Evolutionary conservation across 768 basidiomycete species (phyloP), one percentile per base, ranked within the genome.

Genomic region (Tulasnella sp.): DNA sequence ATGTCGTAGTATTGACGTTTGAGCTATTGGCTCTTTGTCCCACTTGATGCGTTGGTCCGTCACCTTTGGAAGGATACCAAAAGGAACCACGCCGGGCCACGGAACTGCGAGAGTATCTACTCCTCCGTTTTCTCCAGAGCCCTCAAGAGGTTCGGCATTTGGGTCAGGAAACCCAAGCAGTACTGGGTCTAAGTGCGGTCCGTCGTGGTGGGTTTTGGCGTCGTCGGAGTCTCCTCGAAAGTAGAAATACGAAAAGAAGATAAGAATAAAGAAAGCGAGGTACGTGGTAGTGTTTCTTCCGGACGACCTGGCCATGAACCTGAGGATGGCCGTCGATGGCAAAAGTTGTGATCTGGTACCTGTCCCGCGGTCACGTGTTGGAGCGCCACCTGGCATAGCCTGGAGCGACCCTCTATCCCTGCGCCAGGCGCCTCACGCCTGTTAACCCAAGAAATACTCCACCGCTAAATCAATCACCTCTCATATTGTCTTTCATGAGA

Each of bases 31-130:
- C 5, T 16, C 39, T 72, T 72, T 46, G 37, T 40, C 39, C 71
- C 71, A 72, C 42, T 46, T 72, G 39, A 46, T 72, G 16, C 71
- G 71, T 35, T 35, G 32, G 71, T 72, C 71, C 37, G 44, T 46
- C 20, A 72, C 71, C 20, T 46, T 72, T 26, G 71, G 71, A 26
- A 72, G 37, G 10, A 46, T 40, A 40, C 37, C 39, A 1, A 46
- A 1, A 7, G 71, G 71, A 13, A 72, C 29, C 2, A 72, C 44
- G 29, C 71, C 71, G 1, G 71, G 26, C 39, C 44, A 72, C 11
- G 71, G 61, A 15, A 67, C 35, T 35, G 10, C 61, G 29, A 29
- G 26, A 26, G 61, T 15, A 15, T 20, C 26, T 29, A 18, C 11
- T 0, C 16, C 29, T 35, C 26, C 61, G 18, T 26, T 23, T 67